Evolutionary conservation across 768 basidiomycete genomes (phyloP).

Genomic region (Kwoniella pini): DNA sequence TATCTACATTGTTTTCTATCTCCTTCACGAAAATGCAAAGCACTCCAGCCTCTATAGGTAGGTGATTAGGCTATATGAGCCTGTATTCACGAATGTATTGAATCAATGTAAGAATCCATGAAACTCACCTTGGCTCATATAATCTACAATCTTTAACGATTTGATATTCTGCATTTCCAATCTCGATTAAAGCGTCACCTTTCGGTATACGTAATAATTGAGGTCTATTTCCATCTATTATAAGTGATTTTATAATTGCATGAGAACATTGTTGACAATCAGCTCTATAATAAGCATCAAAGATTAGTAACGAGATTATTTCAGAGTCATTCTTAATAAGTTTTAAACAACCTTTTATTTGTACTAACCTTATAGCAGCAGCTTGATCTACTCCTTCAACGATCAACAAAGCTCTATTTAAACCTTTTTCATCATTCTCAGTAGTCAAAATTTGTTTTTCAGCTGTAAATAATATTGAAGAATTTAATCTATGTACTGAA

Average conservation of each 20-base stretch:
- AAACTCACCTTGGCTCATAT: conserved; percentile 53
- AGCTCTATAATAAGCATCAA: conserved; percentile 37
- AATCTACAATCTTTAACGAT: conserved; percentile 50
- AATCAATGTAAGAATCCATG: not conserved
- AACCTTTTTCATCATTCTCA: conserved; percentile 46
- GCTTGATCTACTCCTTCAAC: conserved; percentile 51
- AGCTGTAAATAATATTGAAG: conserved; percentile 49
- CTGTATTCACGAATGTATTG: too few species aligned
- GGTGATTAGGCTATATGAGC: too few species aligned
- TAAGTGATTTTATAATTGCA: conserved; percentile 43
- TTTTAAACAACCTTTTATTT: not conserved
- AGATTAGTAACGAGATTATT: not conserved
- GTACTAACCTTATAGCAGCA: conserved; percentile 52
- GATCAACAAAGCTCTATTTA: conserved; percentile 49
- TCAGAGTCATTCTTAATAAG: too few species aligned
- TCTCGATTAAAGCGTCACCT: conserved; percentile 51
- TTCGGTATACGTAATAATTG: conserved; percentile 46
- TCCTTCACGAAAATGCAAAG: conserved; percentile 54
- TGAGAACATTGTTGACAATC: conserved; percentile 50
- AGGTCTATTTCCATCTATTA: conserved; percentile 54
- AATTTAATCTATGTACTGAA: conserved; percentile 50
- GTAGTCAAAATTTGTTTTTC: conserved; percentile 52
- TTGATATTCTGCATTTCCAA: conserved; percentile 53
- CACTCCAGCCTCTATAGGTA: conserved; percentile 55
- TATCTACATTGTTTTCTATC: conserved; percentile 52